Evolutionary conservation across 192 early-diverging fungal species (phyloP).

Genomic region (Rhizoclosmatium sp.): DNA sequence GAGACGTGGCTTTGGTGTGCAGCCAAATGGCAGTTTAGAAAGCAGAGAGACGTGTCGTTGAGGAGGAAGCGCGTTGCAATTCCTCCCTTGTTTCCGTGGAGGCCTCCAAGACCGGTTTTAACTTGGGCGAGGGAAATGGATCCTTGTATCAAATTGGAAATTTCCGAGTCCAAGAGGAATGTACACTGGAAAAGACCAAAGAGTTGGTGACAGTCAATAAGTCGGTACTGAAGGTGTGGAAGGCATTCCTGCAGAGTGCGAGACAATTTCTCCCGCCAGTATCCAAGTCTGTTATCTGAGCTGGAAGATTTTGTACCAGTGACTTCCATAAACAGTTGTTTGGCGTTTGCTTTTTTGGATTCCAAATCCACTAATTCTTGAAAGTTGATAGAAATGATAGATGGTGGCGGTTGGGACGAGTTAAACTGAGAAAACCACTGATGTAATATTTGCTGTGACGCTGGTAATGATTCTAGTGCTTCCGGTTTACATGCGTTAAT

Average conservation of each 20-base stretch:
- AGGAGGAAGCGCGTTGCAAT: conserved; percentile 78
- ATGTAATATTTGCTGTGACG: neutral
- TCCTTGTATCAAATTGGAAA: conserved; percentile 67
- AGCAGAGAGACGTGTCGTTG: conserved; percentile 82
- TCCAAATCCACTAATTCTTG: conserved; percentile 91
- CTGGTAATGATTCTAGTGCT: conserved; percentile 64
- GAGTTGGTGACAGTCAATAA: conserved; percentile 79
- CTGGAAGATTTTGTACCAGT: conserved; percentile 43
- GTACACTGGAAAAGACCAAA: conserved; percentile 92
- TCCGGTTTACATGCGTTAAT: conserved; percentile 90
- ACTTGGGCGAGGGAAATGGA: conserved; percentile 57
- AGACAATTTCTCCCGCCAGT: conserved; percentile 84
- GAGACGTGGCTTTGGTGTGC: conserved; percentile 80
- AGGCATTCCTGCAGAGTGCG: conserved; percentile 63
- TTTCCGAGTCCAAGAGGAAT: conserved; percentile 73
- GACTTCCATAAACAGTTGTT: conserved; percentile 24
- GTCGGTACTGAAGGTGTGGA: conserved; percentile 59
- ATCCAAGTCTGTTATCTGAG: conserved; percentile 73
- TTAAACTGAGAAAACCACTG: conserved; percentile 44
- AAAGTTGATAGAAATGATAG: conserved; percentile 83
- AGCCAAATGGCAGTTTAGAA: conserved; percentile 87
- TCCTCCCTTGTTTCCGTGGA: conserved; percentile 92
- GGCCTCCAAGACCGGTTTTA: conserved; percentile 90
- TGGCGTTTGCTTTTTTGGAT: conserved; percentile 48
- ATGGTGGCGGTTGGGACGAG: conserved; percentile 57